Evolutionary conservation across 2,329 filamentous ascomycete species (phyloP).

Genomic region (Arthrobotrys pseudoclavata): DNA sequence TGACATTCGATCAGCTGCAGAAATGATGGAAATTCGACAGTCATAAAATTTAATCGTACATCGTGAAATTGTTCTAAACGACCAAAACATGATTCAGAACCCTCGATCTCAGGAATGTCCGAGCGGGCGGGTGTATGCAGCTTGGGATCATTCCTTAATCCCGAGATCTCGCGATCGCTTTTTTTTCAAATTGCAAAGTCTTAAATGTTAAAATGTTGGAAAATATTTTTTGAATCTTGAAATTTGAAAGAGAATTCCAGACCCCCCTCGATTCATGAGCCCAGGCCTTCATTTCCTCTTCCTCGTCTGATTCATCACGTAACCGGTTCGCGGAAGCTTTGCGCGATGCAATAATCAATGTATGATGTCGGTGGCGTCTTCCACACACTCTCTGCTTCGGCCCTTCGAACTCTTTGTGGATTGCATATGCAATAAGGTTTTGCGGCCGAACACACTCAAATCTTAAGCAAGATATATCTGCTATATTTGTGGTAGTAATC

Average conservation of each 20-base stretch:
- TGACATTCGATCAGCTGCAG: too few species aligned
- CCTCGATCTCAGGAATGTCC: constrained; percentile 2
- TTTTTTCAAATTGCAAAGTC: not conserved
- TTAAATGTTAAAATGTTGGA: not conserved
- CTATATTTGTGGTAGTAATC: not conserved
- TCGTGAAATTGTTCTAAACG: not conserved
- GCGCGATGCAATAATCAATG: not conserved
- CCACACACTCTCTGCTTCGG: not conserved
- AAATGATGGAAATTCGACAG: not conserved
- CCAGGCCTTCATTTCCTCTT: not conserved
- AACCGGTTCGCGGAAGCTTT: constrained; percentile 11
- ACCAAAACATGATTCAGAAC: constrained; percentile 13
- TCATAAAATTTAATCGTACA: not conserved
- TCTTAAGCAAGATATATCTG: not conserved
- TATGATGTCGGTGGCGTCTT: constrained; percentile 12
- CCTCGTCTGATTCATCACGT: not conserved
- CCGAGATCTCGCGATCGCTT: not conserved
- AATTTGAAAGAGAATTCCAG: not conserved
- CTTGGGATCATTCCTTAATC: constrained; percentile 1
- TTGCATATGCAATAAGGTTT: not conserved
- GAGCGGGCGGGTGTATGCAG: not conserved
- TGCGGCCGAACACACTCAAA: not conserved
- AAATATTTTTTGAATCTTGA: not conserved
- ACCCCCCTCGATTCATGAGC: not conserved
- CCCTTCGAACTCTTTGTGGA: not conserved